Evolutionary conservation across 257 asterid genomes (phyloP), one percentile per base, ranked within the genome.

Genomic region (Solanum okadae): DNA sequence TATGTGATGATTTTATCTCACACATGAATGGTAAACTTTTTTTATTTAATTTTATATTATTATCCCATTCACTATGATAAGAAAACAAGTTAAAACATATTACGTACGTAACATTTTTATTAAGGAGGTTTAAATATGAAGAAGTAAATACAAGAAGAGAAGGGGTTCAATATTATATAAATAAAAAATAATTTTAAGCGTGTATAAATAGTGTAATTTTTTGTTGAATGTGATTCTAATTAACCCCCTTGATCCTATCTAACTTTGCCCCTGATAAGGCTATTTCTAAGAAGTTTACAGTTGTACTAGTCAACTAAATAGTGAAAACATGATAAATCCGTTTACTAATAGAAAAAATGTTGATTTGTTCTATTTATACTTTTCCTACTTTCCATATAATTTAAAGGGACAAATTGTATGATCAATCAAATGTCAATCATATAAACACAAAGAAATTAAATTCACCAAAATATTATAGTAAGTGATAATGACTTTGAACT

Each of bases 241-340:
- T 0, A 23, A 63, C 0, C 2, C 1, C 15, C 3, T 63, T 1
- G 15, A 2, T 2, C 0, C 7, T 63, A n/a, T 0, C 1, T 63
- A 10, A n/a, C 3, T 63, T 1, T 4, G 71, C 3, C 6, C 15
- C 1, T 20, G 3, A 34, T 14, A 27, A 42, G 4, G 23, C 13
- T 7, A 25, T 40, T 78, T 78, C 63, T 20, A 27, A 78, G 84
- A 40, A 42, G 15, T n/a, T 40, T 78, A 25, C 63, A 14, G 8
- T 40, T 8, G n/a, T 42, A 25, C n/a, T 78, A 6, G 37, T 46
- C 35, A 22, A 38, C 56, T 76, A 31, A 73, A 25, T 16, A 18
- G 25, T 34, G 81, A 14, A 52, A 52, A 18, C 63, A 52, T 18
- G 63, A 52, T 6, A 18, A 40, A 11, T 23, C 12, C 2, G 6